Base-by-base conservation (phyloP, 148 eudicot genomes). In the Cornus florida region DNA sequence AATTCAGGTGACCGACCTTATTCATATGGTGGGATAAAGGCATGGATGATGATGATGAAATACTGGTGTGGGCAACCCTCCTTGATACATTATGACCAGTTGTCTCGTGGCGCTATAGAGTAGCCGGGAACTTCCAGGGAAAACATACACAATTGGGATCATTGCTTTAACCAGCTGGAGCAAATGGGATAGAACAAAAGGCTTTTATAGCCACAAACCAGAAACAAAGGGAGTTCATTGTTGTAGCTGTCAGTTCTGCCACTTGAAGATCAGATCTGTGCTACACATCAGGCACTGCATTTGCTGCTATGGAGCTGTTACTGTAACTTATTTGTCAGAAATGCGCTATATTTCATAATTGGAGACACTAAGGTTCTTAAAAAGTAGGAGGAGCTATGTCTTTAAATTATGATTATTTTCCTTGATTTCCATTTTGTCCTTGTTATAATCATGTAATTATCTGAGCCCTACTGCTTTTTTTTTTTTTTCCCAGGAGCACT, bases 401-500 rank as follows among this genome's bases (percentile, higher is more conserved):
- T 46, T n/a, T 73, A 31, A 72, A 50, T 35, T 76, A 28, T 69
- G 43, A 46, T 78, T 69, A 33, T 70, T 24, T 41, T 19, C 50
- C 67, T 32, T 69, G 22, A 20, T 32, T 48, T 11, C 22, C 41
- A 12, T 67, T 53, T 20, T 56, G 23, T 62, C 28, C n/a, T 33
- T 59, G 39, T 5, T 10, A 33, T 33, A 67, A 50, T 35, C 33
- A 16, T 50, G 32, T 23, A 35, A 50, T 11, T n/a, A 11, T 24
- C 24, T 66, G 31, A 32, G 35, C 28, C 71, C 20, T 70, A 3
- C 64, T 57, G 20, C 14, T 75, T 56, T 12, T 56, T 22, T 12
- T 35, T 75, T 22, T 76, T 39, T 74, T 39, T 35, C 75, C 23
- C 94, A 96, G 99, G 98, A 92, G 80, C 95, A 93, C 80, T 96